phyloP scores from a whole-genome alignment of 139 green algal species.

The Coelastrella sp. region DNA sequence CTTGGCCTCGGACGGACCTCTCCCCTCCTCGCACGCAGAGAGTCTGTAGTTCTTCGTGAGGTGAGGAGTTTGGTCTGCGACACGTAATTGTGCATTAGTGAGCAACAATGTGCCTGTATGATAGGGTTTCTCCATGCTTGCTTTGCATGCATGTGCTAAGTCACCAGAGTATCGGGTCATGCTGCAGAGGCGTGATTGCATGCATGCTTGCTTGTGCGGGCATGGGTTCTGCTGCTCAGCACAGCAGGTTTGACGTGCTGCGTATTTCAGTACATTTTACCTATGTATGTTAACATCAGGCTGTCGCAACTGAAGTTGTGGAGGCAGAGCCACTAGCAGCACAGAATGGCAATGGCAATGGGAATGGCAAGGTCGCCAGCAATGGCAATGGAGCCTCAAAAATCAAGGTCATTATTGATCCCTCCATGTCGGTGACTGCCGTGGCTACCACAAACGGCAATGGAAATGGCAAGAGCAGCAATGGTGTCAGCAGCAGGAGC shows the following conservation, averaged over 20 bases:
- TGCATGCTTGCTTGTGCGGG: not conserved
- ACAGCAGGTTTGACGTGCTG: too few species aligned
- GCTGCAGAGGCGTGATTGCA: not conserved
- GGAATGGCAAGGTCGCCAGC: not conserved
- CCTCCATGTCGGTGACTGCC: not conserved
- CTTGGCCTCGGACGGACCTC: not conserved
- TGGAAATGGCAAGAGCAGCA: conserved; percentile 46
- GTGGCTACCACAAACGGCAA: conserved; percentile 41
- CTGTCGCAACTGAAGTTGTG: conserved; percentile 20
- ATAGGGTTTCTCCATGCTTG: too few species aligned
- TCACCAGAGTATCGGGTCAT: not conserved
- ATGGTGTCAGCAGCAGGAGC: conserved; percentile 33
- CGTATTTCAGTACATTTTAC: too few species aligned
- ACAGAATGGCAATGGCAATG: conserved; percentile 45
- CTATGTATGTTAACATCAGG: too few species aligned
- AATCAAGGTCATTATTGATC: conserved; percentile 10
- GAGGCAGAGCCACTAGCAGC: conserved; percentile 18
- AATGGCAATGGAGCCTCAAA: conserved; percentile 57
- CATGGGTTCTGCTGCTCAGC: not conserved
- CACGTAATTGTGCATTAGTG: too few species aligned
- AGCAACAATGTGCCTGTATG: too few species aligned
- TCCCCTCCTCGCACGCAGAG: not conserved
- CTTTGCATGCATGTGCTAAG: not conserved
- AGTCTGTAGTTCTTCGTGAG: conserved; percentile 37
- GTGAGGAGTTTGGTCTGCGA: not conserved